These are phyloP conservation scores for Cutaneotrichosporon curvatum DNA, from an alignment of 1,284 basidiomycete genomes.

Conservation along the genomic window DNA sequence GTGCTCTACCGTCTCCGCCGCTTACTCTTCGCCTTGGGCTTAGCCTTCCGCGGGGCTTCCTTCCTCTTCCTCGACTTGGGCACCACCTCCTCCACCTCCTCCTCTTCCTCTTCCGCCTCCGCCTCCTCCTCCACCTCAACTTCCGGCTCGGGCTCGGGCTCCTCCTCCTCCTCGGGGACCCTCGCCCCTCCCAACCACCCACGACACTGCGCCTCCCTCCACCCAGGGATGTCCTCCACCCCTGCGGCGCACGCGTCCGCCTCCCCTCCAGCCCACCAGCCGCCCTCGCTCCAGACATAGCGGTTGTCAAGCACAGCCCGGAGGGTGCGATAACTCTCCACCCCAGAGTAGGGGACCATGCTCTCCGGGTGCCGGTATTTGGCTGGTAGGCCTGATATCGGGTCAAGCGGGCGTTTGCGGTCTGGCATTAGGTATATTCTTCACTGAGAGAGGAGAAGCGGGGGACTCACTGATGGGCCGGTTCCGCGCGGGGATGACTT, in stretches of 20 bases:
- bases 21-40: not conserved
- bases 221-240: constrained; percentile 28
- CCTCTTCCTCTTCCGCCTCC: constrained; percentile 13
- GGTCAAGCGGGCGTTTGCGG: constrained; percentile 42
- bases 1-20: constrained; percentile 1
- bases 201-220: constrained; percentile 28
- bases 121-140: constrained; percentile 12
- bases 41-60: not conserved
- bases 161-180: constrained; percentile 11
- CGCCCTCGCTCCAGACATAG: constrained; percentile 30
- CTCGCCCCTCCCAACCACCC: constrained; percentile 30
- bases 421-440: constrained; percentile 22
- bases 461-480: constrained; percentile 40
- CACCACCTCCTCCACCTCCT: constrained; percentile 4
- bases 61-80: not conserved
- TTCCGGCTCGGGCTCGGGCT: constrained; percentile 7
- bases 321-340: constrained; percentile 44
- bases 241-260: constrained; percentile 33
- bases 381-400: constrained; percentile 48
- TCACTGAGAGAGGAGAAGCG: not conserved
- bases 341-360: constrained; percentile 45
- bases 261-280: constrained; percentile 37
- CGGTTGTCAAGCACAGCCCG: constrained; percentile 27
- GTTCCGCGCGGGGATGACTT: constrained; percentile 44
- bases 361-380: constrained; percentile 49